Base-by-base conservation (phyloP, 768 basidiomycete species). In the Auricularia sp. region DNA sequence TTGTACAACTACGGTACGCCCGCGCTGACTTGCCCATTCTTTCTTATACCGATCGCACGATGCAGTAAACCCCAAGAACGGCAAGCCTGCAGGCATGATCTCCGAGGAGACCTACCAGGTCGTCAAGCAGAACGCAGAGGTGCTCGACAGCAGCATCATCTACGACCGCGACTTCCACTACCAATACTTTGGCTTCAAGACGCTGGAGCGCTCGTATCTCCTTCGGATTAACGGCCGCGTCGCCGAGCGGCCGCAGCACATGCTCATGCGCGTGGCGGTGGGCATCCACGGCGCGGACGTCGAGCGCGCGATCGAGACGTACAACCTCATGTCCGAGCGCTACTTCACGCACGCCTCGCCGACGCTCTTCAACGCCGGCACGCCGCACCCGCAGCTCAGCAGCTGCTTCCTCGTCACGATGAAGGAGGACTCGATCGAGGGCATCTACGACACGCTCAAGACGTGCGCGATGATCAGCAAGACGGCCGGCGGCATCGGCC, bases 381-480 rank as follows among this genome's bases (percentile, higher is more conserved):
- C 95, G 8, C 96, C 95, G 29, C 81, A 92, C 72, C 85, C 94
- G 18, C 97, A 98, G 73, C 83, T 98, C 67, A n/a, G 16, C 71
- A 87, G 94, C 3, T 98, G 97, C 79, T 99, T 98, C 85, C 85
- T 99, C 65, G 88, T 99, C 59, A 88, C 88, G 73, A 98, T 98
- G 97, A 94, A 94, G 76, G 94, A 98, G n/a, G 97, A 98, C 75
- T 96, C 93, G 3, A 98, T 98, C 66, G 97, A 99, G 70, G 97
- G 97, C 21, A 98, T 99, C 77, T 99, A 98, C 75, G 96, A 98
- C 70, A 98, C 97, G 1, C 81, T 99, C 70, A 98, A 98, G 82
- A 92, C 85, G 67, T 98, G 97, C 73, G 97, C 97, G 2, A 92
- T 98, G 90, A 99, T 99, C 75, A 96, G 94, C 73, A 98, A 99